These are phyloP conservation scores for Cryptococcus wingfieldii DNA, from an alignment of 1,284 basidiomycete genomes.

Conservation along the genomic window DNA sequence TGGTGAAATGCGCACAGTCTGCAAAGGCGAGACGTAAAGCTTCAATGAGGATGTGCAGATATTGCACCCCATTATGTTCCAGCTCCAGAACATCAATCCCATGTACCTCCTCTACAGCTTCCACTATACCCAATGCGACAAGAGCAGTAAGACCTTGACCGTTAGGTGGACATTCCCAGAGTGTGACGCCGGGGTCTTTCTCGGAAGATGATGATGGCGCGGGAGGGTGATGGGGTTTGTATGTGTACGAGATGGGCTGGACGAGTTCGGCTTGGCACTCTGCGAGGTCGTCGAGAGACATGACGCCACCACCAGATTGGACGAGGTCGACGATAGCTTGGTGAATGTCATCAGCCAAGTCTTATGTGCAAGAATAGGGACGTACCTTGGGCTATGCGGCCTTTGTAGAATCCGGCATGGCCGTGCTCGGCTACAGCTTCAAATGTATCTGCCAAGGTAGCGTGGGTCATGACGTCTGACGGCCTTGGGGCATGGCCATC, in stretches of 20 bases:
- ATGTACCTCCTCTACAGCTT: constrained; percentile 72
- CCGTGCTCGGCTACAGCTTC: constrained; percentile 72
- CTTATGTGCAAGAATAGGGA: not conserved
- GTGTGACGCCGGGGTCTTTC: not conserved
- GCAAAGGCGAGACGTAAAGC: constrained; percentile 43
- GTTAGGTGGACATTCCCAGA: constrained; percentile 76
- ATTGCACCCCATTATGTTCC: constrained; percentile 82
- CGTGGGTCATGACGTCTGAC: constrained; percentile 71
- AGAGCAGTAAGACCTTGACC: constrained; percentile 94
- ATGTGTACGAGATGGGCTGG: constrained; percentile 85
- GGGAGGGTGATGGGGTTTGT: constrained; percentile 53
- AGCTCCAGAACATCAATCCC: constrained; percentile 67
- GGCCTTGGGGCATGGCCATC: constrained; percentile 51
- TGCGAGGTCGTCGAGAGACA: constrained; percentile 83
- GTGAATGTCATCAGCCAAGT: constrained; percentile 55
- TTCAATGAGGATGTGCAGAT: constrained; percentile 84
- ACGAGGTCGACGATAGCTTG: constrained; percentile 74
- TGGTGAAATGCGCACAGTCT: constrained; percentile 4
- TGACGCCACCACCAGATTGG: constrained; percentile 72
- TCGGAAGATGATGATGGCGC: constrained; percentile 50
- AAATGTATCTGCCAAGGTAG: constrained; percentile 79
- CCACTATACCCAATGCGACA: constrained; percentile 85
- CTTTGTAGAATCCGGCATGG: constrained; percentile 88
- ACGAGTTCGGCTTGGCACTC: constrained; percentile 73
- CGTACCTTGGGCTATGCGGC: constrained; percentile 68